Conservation (phyloP, 495 filamentous ascomycete species). For the Podospora anserina region DNA sequence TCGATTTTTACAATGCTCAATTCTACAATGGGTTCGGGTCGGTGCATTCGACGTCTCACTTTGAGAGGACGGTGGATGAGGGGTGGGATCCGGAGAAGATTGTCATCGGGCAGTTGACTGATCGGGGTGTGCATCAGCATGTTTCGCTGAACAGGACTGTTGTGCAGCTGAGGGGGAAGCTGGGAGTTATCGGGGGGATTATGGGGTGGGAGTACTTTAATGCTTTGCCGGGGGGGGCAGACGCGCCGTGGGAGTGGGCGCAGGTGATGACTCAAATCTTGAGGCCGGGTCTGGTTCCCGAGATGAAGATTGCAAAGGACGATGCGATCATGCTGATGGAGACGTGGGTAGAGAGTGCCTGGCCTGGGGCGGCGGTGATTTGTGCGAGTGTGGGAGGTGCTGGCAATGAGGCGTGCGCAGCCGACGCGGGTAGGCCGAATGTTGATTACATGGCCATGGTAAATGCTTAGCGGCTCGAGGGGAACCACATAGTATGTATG, state of each 20-base stretch:
- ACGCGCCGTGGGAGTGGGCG: conserved; percentile 70
- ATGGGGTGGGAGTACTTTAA: conserved; percentile 92
- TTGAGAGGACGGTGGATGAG: conserved; percentile 56
- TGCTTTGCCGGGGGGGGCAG: conserved; percentile 54
- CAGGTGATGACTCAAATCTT: conserved; percentile 56
- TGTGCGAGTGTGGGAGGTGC: not conserved
- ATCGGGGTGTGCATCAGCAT: conserved; percentile 50
- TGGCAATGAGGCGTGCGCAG: not conserved
- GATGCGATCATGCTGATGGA: conserved; percentile 17
- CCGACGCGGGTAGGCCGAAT: conserved; percentile 12
- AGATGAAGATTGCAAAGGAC: conserved; percentile 22
- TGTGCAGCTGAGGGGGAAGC: conserved; percentile 45
- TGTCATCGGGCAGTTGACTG: conserved; percentile 70
- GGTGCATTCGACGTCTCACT: conserved; percentile 56
- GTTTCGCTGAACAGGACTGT: conserved; percentile 42
- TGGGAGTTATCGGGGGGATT: conserved; percentile 69
- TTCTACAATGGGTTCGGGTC: conserved; percentile 82
- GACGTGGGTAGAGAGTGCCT: conserved; percentile 24
- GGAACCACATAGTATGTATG: not conserved
- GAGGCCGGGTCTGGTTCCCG: conserved; percentile 26
- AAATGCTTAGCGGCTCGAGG: conserved; percentile 12
- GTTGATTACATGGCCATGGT: conserved; percentile 33
- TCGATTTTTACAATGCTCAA: conserved; percentile 79
- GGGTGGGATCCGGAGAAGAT: conserved; percentile 66
- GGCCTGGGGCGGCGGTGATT: not conserved